phyloP scores from a whole-genome alignment of 441 rosid species.

The Aleurites moluccanus region DNA sequence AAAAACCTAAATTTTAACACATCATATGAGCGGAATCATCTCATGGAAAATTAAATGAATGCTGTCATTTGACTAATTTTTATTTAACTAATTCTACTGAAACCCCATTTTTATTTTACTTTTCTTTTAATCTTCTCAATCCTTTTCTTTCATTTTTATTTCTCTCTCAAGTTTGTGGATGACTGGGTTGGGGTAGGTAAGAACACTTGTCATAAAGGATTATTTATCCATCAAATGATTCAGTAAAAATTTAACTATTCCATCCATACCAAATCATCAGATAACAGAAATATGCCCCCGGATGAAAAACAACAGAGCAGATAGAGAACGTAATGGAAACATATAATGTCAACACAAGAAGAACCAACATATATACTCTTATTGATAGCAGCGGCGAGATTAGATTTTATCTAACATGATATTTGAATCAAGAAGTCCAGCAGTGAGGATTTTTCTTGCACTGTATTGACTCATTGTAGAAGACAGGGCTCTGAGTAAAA shows the following conservation, averaged over 20 bases:
- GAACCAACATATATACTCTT: not conserved
- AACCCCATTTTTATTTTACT: no score
- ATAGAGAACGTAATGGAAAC: not conserved
- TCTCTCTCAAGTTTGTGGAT: not conserved
- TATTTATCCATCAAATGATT: not conserved
- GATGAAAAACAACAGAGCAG: not conserved
- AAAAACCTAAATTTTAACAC: not conserved
- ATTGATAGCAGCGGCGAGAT: not conserved
- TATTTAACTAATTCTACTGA: no score
- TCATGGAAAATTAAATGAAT: not conserved
- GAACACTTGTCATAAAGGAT: not conserved
- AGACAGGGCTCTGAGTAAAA: not conserved
- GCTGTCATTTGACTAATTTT: not conserved
- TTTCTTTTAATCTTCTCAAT: no score
- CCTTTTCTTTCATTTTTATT: not conserved
- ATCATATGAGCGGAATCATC: not conserved
- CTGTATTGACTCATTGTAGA: not conserved
- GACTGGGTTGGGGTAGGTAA: no score
- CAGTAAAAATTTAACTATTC: not conserved
- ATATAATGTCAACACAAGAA: not conserved
- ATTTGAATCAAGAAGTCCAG: not conserved
- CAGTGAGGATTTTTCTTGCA: not conserved
- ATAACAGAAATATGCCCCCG: not conserved
- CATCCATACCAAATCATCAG: not conserved
- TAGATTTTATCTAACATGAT: not conserved